Base-by-base conservation (phyloP, 805 yeast genomes). In the Saccharomycopsis sp. region DNA sequence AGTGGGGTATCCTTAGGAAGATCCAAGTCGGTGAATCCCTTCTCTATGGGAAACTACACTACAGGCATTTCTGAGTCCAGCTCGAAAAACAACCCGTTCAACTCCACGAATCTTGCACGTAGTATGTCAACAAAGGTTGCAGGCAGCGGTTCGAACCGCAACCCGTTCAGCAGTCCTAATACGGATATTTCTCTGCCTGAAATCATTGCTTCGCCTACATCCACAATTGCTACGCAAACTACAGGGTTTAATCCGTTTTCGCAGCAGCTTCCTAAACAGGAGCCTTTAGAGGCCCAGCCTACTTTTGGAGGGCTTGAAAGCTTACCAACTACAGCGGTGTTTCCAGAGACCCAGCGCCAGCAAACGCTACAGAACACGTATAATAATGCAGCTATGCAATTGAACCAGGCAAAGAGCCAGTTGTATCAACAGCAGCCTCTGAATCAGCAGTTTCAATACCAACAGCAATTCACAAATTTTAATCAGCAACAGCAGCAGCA, bases 241-340 rank as follows among this genome's bases (percentile, higher is more conserved):
- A 83, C 86, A 0, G 87, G 86, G 1, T 73, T 78, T 35, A 85
- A 85, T 65, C 90, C 90, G 34, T 85, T 85, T 71, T 74, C 81
- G 61, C 78, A 15, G 61, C 71, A 59, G 49, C 50, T 12, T 38
- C 52, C 35, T 3, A 47, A 41, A 15, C 57, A 35, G n/a, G 59
- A 54, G 25, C 58, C 59, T 2, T 54, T 79, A 64, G 71, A 75
- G 64, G 72, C 76, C 15, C 86, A 82, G 65, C 78, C 82, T 1
- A 85, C 90, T 1, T 87, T 89, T 38, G 93, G 92, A 2, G 93
- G 92, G 0, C 75, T 84, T 60, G 92, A 87, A 66, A 73, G 74
- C 55, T 69, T 86, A 51, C 85, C 85, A 8, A 86, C 91, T 0
- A 72, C 80, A 2, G 81, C 90, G 1, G 87, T 85, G 7, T 87